Base-by-base conservation (phyloP, 1,284 basidiomycete species). In the Neotropicomus parvogracilis region DNA sequence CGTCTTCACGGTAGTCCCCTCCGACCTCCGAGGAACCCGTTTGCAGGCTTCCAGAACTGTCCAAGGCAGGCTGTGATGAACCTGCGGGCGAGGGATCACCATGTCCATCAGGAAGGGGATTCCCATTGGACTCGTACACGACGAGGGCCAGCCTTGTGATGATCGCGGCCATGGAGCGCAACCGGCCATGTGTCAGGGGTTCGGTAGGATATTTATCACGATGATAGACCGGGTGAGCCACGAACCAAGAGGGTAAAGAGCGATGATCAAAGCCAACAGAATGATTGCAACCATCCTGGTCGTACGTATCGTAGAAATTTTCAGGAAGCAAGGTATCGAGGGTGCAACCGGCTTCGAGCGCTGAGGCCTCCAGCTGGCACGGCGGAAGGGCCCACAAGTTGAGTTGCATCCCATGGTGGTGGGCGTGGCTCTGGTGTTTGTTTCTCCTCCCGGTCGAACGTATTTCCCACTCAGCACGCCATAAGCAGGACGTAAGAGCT, bases 331-430 rank as follows among this genome's bases (percentile, higher is more conserved):
- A 69, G 42, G 70, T 72, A 24, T 72, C 66, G 2, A 83, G 68
- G 0, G 83, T 75, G 0, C 80, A 76, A 3, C 83, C 83, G 11
- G 78, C 78, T 59, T 85, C 84, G 52, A 81, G 69, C 1, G 83
- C 79, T 3, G 83, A 78, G 19, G 72, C 74, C 51, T 82, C 75
- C 3, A 85, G 70, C 60, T 82, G 72, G 7, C 59, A 59, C 16
- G 68, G 69, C 20, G 73, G 70, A 36, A 87, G 69, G 3, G 72
- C 81, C 52, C 79, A 75, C 32, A 85, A 54, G 59, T 87, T 86
- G 10, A 87, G 68, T 49, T 75, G 75, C 72, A 75, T 73, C 27
- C 74, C 70, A 35, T 64, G 70, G 3, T 64, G 65, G 3, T 64
- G 65, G 20, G 49, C 68, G 65, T 3, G 59, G 50, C 11, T 49